These are phyloP conservation scores for Hirsutella thompsonii DNA, from an alignment of 2,329 filamentous ascomycete genomes.

Conservation along the genomic window DNA sequence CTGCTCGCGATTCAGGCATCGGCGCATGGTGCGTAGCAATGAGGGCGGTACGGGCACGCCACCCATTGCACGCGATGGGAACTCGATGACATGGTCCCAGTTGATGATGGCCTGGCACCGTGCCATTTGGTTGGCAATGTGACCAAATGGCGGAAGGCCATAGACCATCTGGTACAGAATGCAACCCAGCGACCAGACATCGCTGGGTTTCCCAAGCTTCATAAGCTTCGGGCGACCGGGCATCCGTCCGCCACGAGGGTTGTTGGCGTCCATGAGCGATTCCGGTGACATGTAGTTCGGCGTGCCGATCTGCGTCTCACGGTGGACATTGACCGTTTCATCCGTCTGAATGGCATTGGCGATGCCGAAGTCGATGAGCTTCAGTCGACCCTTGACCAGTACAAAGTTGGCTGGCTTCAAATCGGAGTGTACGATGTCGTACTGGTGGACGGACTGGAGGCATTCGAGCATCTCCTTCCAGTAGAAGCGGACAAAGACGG, in stretches of 20 bases:
- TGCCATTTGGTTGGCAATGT: conserved; percentile 77
- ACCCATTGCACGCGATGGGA: conserved; percentile 56
- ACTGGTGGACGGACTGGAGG: conserved; percentile 73
- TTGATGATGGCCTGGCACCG: conserved; percentile 81
- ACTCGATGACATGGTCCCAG: conserved; percentile 60
- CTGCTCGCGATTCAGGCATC: conserved; percentile 50
- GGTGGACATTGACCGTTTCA: conserved; percentile 93
- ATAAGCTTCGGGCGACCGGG: conserved; percentile 56
- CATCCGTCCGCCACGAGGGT: conserved; percentile 32
- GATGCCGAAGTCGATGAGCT: conserved; percentile 97
- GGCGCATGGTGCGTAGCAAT: conserved; percentile 47
- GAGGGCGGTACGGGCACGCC: conserved; percentile 45
- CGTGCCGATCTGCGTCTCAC: conserved; percentile 88
- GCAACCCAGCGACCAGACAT: conserved; percentile 92
- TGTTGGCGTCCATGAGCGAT: conserved; percentile 78
- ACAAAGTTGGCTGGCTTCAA: conserved; percentile 97
- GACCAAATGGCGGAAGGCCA: conserved; percentile 86
- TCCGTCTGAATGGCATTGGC: conserved; percentile 94
- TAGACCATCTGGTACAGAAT: conserved; percentile 98
- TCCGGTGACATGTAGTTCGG: conserved; percentile 99
- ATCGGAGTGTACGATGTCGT: conserved; percentile 92
- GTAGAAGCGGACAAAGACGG: conserved; percentile 89
- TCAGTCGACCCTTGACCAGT: conserved; percentile 76
- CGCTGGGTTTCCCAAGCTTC: conserved; percentile 90
- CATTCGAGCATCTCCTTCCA: conserved; percentile 99